Conservation (phyloP, 192 early-diverging fungal genomes). For the Coemansia sp. region DNA sequence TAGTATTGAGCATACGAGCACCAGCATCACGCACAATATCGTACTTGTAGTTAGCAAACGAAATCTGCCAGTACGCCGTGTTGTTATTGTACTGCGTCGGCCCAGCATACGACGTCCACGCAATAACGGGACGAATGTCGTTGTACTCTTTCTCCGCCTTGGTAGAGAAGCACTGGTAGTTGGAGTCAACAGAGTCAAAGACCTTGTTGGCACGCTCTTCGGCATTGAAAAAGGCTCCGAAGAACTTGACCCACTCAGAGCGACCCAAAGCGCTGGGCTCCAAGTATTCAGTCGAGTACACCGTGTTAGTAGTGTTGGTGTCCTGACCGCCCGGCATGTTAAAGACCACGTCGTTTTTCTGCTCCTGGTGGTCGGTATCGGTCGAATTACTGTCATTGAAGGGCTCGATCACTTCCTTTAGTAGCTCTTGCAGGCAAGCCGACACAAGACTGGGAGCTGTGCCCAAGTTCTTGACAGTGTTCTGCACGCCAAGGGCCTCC, state of each 20-base stretch:
- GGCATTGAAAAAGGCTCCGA: conserved; percentile 56
- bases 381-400: conserved; percentile 44
- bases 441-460: conserved; percentile 51
- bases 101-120: conserved; percentile 64
- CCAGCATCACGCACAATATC: conserved; percentile 70
- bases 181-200: conserved; percentile 43
- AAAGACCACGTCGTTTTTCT: conserved; percentile 35
- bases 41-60: conserved; percentile 61
- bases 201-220: conserved; percentile 55
- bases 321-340: conserved; percentile 40
- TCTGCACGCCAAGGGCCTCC: conserved; percentile 54
- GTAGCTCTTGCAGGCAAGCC: conserved; percentile 55
- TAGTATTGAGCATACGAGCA: conserved; percentile 60
- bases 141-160: conserved; percentile 52
- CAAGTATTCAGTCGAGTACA: conserved; percentile 41
- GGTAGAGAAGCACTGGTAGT: conserved; percentile 50
- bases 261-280: conserved; percentile 46
- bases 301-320: conserved; percentile 37
- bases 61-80: conserved; percentile 65
- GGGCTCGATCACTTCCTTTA: conserved; percentile 44
- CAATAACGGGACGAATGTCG: conserved; percentile 57
- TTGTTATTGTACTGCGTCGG: conserved; percentile 70
- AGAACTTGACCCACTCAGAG: conserved; percentile 61
- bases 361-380: conserved; percentile 35
- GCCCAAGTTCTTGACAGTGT: conserved; percentile 46